Percentiles rank a stretch among this genome's conserved stretches.
Conservation (phyloP, 2,329 filamentous ascomycete genomes). For the Corinectria fuckeliana region DNA sequence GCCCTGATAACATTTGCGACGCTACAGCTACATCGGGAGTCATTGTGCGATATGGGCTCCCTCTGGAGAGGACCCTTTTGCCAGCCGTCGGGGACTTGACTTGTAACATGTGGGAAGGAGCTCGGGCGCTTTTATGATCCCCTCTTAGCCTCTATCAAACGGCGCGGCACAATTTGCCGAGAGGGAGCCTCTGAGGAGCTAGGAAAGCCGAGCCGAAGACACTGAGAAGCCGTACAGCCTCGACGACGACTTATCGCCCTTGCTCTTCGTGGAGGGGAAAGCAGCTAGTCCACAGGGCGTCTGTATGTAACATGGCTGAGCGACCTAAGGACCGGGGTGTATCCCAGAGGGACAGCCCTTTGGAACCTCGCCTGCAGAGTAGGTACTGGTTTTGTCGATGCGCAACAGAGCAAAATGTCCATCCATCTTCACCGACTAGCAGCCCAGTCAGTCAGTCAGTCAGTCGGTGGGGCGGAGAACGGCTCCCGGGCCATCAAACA, state of each 20-base stretch:
- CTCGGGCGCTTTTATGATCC: constrained; percentile 16
- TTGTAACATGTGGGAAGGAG: not conserved
- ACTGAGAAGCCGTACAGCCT: not conserved
- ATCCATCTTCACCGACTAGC: not conserved
- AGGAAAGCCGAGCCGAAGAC: not conserved
- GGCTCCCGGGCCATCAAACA: constrained; percentile 1
- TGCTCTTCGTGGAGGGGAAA: constrained; percentile 23
- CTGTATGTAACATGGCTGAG: constrained; percentile 16
- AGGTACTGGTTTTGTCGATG: not conserved
- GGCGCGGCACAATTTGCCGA: constrained; percentile 8
- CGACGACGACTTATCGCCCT: not conserved
- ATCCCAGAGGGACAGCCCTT: not conserved
- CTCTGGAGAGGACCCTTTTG: not conserved
- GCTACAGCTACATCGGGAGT: not conserved
- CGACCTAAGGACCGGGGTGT: not conserved
- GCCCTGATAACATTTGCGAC: not conserved
- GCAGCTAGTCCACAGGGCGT: constrained; percentile 19
- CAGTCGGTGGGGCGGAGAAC: constrained; percentile 3
- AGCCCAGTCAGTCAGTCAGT: too few relatives aligned
- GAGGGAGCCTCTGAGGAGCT: not conserved
- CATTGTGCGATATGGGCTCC: constrained; percentile 4
- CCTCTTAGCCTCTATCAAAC: not conserved
- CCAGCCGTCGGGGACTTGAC: not conserved
- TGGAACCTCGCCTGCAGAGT: not conserved
- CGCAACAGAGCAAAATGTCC: not conserved